Conservation (phyloP, 1,284 basidiomycete genomes). For the Puccinia triticina region DNA sequence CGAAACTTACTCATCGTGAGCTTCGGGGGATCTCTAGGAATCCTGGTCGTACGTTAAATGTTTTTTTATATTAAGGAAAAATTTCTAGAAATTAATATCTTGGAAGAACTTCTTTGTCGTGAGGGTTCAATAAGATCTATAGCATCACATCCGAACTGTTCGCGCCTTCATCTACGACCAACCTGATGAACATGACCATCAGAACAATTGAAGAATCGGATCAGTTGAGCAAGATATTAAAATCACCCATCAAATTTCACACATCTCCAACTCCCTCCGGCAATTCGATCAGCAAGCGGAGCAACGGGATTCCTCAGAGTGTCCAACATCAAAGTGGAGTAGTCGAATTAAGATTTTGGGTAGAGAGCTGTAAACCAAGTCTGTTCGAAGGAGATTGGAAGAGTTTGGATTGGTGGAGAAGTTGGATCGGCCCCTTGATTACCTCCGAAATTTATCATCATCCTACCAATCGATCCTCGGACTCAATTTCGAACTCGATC, state of each 20-base stretch:
- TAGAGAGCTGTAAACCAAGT: neutral
- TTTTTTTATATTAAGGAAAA: neutral
- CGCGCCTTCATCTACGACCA: slow-evolving; percentile 38
- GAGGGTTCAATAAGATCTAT: slow-evolving; percentile 20
- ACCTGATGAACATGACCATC: slow-evolving; percentile 36
- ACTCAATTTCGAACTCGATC: slow-evolving; percentile 9
- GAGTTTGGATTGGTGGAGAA: slow-evolving; percentile 33
- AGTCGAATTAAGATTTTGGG: slow-evolving; percentile 36
- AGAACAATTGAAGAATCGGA: slow-evolving; percentile 3
- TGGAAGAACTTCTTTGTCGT: neutral
- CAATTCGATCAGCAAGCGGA: neutral
- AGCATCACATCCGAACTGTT: slow-evolving; percentile 48
- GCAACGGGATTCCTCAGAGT: neutral
- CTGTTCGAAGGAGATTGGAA: slow-evolving; percentile 30
- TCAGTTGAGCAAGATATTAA: slow-evolving; percentile 15
- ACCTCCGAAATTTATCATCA: slow-evolving; percentile 24
- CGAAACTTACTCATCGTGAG: slow-evolving; percentile 34
- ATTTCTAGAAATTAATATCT: neutral
- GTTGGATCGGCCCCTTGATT: slow-evolving; percentile 34
- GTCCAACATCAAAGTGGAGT: neutral
- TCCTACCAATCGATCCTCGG: neutral
- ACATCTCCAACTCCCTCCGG: neutral
- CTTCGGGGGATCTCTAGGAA: slow-evolving; percentile 28
- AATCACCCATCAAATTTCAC: slow-evolving; percentile 26
- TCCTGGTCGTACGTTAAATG: slow-evolving; percentile 28